A percentile compares a stretch with the other conserved stretches of the same genome.
Conservation (phyloP, 371 early-diverging fungal genomes). For the Batrachochytrium dendrobatidis region DNA sequence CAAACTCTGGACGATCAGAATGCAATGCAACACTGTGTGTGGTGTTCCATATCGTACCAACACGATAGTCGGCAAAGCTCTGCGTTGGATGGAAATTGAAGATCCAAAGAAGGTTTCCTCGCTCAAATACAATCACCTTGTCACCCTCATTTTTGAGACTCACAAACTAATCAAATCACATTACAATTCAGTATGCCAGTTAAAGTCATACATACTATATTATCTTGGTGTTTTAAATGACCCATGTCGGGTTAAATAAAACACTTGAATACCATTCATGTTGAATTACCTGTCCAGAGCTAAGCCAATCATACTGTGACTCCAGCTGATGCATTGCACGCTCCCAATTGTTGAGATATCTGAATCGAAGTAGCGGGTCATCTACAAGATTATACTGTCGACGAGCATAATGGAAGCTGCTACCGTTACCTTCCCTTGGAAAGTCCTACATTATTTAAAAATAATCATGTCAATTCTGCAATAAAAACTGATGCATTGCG, state of each 20-base stretch:
- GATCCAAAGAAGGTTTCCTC: constrained; percentile 74
- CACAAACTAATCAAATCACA: constrained; percentile 46
- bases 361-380: constrained; percentile 80
- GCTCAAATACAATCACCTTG: constrained; percentile 88
- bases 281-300: constrained; percentile 44
- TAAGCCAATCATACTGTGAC: constrained; percentile 60
- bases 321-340: constrained; percentile 73
- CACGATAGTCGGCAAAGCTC: constrained; percentile 77
- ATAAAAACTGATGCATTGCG: constrained; percentile 1
- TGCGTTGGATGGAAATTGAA: constrained; percentile 92
- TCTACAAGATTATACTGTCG: constrained; percentile 90
- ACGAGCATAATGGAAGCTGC: constrained; percentile 88
- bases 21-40: constrained; percentile 68
- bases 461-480: not conserved
- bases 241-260: too few species aligned
- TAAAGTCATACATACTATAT: constrained; percentile 11
- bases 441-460: constrained; percentile 59
- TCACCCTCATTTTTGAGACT: constrained; percentile 87
- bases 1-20: constrained; percentile 65
- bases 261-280: too few species aligned
- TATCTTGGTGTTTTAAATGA: too few species aligned
- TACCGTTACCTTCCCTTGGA: constrained; percentile 84
- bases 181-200: constrained; percentile 2
- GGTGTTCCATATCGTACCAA: constrained; percentile 61
- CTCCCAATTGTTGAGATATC: constrained; percentile 86